Percentiles rank a stretch among this genome's conserved stretches.
Evolutionary conservation across 1,284 basidiomycete genomes (phyloP).

Genomic region (Fomes fomentarius): DNA sequence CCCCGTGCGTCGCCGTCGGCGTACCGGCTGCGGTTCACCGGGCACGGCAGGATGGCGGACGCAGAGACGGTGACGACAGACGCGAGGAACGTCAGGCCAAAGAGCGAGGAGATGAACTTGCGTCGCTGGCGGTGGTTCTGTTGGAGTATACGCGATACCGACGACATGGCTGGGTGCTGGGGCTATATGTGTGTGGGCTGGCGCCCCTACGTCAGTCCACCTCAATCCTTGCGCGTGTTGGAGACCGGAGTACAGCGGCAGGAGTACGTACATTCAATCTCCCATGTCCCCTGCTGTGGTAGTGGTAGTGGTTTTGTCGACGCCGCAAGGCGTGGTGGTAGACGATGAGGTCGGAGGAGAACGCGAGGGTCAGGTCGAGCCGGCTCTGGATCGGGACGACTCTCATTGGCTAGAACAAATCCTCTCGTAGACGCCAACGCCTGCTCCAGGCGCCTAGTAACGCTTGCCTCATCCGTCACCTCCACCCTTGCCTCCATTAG

Average conservation of each 20-base stretch:
- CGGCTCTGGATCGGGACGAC: conserved; percentile 14
- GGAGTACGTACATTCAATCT: conserved; percentile 18
- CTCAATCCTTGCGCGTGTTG: background rate
- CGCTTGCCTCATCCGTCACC: conserved; percentile 8
- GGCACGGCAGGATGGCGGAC: conserved; percentile 77
- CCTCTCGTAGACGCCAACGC: background rate
- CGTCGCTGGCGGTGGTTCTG: conserved; percentile 65
- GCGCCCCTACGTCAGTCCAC: background rate
- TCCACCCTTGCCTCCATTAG: background rate
- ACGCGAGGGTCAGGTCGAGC: conserved; percentile 13
- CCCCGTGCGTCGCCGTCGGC: conserved; percentile 49
- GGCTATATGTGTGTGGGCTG: background rate
- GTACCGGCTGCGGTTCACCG: conserved; percentile 60
- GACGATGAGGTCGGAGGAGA: conserved; percentile 12
- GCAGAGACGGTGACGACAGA: conserved; percentile 80
- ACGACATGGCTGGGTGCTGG: conserved; percentile 26
- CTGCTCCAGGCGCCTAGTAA: background rate
- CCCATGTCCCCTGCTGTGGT: conserved; percentile 21
- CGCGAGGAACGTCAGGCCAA: conserved; percentile 77
- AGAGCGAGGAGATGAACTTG: conserved; percentile 75
- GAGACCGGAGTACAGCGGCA: background rate
- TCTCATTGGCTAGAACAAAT: conserved; percentile 22
- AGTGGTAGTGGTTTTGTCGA: conserved; percentile 1
- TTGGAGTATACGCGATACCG: conserved; percentile 58
- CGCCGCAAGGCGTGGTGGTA: conserved; percentile 12